Percentiles rank a stretch among this genome's conserved stretches.
These are phyloP conservation scores for Scleromitrula shiraiana DNA, from an alignment of 2,329 filamentous ascomycete species.

Conservation along the genomic window DNA sequence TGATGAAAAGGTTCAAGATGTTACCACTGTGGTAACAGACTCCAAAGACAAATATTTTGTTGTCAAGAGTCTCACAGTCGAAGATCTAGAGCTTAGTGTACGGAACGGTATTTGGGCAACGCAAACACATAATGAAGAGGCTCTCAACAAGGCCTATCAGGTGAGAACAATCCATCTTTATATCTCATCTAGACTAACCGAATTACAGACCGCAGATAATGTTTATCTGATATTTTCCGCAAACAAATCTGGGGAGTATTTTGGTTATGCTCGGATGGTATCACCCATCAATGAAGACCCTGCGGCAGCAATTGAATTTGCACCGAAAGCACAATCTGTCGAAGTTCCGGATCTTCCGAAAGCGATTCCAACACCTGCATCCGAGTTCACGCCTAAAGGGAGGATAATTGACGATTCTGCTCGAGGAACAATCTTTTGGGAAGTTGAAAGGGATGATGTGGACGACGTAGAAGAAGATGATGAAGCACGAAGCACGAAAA, in stretches of 20 bases:
- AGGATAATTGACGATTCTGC: constrained; percentile 88
- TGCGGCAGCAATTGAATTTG: constrained; percentile 59
- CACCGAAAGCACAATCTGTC: constrained; percentile 52
- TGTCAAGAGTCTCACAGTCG: constrained; percentile 83
- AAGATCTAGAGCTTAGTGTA: constrained; percentile 86
- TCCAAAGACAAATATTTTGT: constrained; percentile 75
- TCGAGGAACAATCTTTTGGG: constrained; percentile 96
- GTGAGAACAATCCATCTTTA: constrained; percentile 39
- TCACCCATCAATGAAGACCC: constrained; percentile 77
- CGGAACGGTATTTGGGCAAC: constrained; percentile 87
- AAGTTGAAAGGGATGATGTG: constrained; percentile 58
- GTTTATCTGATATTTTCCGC: constrained; percentile 93
- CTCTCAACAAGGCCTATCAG: constrained; percentile 73
- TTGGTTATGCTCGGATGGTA: constrained; percentile 85
- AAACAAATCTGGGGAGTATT: constrained; percentile 96
- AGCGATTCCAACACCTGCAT: constrained; percentile 72
- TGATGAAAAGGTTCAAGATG: constrained; percentile 9
- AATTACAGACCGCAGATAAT: constrained; percentile 60
- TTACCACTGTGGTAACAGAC: constrained; percentile 1
- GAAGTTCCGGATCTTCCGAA: constrained; percentile 62
- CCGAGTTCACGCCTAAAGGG: constrained; percentile 69
- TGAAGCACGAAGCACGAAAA: constrained; percentile 31
- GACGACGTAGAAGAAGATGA: constrained; percentile 38
- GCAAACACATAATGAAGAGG: constrained; percentile 85
- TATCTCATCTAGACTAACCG: constrained; percentile 3